Evolutionary conservation across 2,329 filamentous ascomycete species (phyloP), one percentile per base, ranked within the genome.

Genomic region (Phaeosphaeria sp.): DNA sequence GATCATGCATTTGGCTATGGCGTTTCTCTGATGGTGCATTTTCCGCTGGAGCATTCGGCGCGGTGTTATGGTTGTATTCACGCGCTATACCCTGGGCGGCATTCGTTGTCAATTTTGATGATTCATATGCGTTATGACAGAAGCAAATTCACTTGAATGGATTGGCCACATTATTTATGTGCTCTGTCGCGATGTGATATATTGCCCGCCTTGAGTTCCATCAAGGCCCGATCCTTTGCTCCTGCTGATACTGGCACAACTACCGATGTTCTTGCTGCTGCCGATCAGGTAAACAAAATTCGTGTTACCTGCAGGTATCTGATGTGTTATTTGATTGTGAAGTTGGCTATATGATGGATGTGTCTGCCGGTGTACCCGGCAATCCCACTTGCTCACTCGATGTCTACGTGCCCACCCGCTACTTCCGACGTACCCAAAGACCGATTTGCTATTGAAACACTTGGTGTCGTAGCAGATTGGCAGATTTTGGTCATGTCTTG

Each of bases 61-160:
- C 3, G 43, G 43, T 21, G 25, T 49, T 49, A 36, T 30, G 46
- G 18, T 49, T 49, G 46, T 30, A 30, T 50, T 39, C 18, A 39
- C 47, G 47, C 30, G 20, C 30, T 44, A 52, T 52, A 52, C 50
- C 50, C 50, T 52, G 41, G 50, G 25, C n/a, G 23, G 50, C 49
- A 46, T 43, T 52, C 42, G 23, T 46, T 46, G 42, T 22, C 33
- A 52, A 7, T 46, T 44, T 23, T 33, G 41, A 36, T 36, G 30
- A 13, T 36, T 36, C 13, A 3, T 3, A 36, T 36, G 30, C 30
- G 13, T 36, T 36, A 36, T 36, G 30, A 36, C 11, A 47, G 17
- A 10, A 47, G 44, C 23, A 22, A 46, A 23, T 20, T 22, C 41
- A 43, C 21, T 21, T 9, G 44, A 47, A 22, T 10, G 17, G 17